These are phyloP conservation scores for Pedinophyceae sp. DNA, from an alignment of 139 green algal species.

Conservation along the genomic window DNA sequence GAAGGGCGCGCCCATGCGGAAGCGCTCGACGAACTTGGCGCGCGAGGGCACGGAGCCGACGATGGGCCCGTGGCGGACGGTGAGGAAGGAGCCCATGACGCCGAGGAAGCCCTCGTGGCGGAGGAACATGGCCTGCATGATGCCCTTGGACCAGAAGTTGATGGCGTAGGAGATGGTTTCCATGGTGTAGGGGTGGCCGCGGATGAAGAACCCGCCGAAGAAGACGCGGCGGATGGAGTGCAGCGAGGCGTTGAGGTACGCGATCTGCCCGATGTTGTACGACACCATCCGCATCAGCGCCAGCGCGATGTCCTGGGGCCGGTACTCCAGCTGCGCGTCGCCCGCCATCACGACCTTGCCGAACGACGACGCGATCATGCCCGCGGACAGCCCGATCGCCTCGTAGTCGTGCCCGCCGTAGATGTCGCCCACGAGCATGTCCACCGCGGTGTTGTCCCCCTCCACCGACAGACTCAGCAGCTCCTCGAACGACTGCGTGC, in stretches of 20 bases:
- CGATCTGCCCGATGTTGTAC: constrained; percentile 89
- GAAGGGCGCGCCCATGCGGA: constrained; percentile 72
- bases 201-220: constrained; percentile 91
- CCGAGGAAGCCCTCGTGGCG: constrained; percentile 93
- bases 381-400: constrained; percentile 75
- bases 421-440: constrained; percentile 99
- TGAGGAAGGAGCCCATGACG: constrained; percentile 88
- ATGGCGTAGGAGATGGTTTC: constrained; percentile 96
- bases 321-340: constrained; percentile 57
- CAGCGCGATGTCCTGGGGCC: constrained; percentile 69
- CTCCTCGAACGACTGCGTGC: constrained; percentile 74
- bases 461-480: constrained; percentile 77
- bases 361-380: constrained; percentile 89
- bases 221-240: constrained; percentile 7
- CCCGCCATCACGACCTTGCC: constrained; percentile 66
- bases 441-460: constrained; percentile 82
- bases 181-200: constrained; percentile 98
- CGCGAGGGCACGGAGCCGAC: constrained; percentile 85
- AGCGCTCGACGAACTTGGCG: constrained; percentile 76
- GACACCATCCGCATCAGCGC: constrained; percentile 74
- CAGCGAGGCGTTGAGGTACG: constrained; percentile 15
- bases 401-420: constrained; percentile 90
- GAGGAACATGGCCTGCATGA: constrained; percentile 91
- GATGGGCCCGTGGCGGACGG: constrained; percentile 79
- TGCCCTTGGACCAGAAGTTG: constrained; percentile 89